Conservation (phyloP, 2,329 filamentous ascomycete genomes). For the Delphinella strobiligena region DNA sequence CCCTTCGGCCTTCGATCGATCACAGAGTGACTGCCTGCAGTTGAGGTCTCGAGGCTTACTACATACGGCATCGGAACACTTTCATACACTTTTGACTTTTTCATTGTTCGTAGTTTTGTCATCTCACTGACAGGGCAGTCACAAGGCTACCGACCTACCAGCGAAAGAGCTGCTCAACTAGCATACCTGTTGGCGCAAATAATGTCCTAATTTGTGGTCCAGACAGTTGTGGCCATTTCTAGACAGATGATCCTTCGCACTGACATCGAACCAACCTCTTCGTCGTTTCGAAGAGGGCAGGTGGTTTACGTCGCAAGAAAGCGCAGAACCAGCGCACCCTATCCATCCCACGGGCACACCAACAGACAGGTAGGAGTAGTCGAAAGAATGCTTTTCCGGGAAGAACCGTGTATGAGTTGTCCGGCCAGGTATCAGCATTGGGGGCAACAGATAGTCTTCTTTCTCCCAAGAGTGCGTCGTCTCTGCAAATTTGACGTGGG, state of each 20-base stretch:
- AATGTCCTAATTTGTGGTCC: conserved; percentile 49
- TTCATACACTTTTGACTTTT: no score
- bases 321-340: conserved; percentile 42
- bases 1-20: no score
- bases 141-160: no score
- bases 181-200: conserved; percentile 44
- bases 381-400: conserved; percentile 55
- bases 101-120: no score
- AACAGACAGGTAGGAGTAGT: conserved; percentile 58
- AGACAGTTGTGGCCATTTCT: conserved; percentile 41
- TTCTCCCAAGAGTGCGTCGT: conserved; percentile 9
- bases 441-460: conserved; percentile 24
- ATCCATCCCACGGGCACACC: conserved; percentile 55
- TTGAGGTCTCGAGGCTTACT: no score
- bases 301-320: conserved; percentile 33
- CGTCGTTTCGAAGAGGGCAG: conserved; percentile 15
- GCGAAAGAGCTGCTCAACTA: no score
- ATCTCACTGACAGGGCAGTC: no score
- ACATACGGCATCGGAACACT: no score
- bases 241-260: conserved; percentile 49
- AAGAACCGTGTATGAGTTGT: conserved; percentile 57
- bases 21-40: no score
- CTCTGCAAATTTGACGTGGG: not conserved
- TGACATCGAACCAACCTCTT: conserved; percentile 47
- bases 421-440: conserved; percentile 51